These are phyloP conservation scores for Dendrobium chrysotoxum DNA, from an alignment of 106 monocot species.

Conservation along the genomic window DNA sequence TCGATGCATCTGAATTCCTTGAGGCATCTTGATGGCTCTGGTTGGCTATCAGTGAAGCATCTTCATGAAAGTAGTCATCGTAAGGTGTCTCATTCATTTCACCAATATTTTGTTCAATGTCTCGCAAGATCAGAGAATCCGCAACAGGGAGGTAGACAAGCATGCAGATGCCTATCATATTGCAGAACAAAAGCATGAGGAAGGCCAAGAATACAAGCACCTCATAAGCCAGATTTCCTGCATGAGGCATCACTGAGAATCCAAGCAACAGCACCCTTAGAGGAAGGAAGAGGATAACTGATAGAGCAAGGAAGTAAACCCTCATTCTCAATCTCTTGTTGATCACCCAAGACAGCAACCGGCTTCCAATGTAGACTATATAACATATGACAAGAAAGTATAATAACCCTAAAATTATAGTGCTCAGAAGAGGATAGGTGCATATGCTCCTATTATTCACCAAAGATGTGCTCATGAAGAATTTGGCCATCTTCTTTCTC, in stretches of 20 bases:
- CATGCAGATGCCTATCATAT: constrained; percentile 35
- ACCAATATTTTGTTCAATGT: constrained; percentile 11
- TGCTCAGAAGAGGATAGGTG: constrained; percentile 73
- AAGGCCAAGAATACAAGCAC: constrained; percentile 55
- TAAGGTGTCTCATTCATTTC: constrained; percentile 44
- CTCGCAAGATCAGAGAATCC: constrained; percentile 50
- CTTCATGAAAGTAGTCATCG: constrained; percentile 61
- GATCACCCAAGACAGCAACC: constrained; percentile 34
- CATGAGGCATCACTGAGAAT: constrained; percentile 44
- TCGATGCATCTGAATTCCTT: constrained; percentile 54
- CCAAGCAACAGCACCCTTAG: constrained; percentile 59
- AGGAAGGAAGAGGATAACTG: constrained; percentile 35
- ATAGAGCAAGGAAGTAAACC: constrained; percentile 18
- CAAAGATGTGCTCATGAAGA: constrained; percentile 32
- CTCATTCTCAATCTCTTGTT: constrained; percentile 27
- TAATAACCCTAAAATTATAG: constrained; percentile 45
- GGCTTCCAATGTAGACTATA: constrained; percentile 20
- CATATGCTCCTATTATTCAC: constrained; percentile 25
- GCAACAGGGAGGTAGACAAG: constrained; percentile 69
- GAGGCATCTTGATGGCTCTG: constrained; percentile 25
- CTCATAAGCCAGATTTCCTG: constrained; percentile 37
- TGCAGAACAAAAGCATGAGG: constrained; percentile 35
- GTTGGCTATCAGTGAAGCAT: constrained; percentile 38
- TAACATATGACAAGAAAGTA: constrained; percentile 31
- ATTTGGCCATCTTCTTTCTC: constrained; percentile 42